Evolutionary conservation across 2,329 filamentous ascomycete genomes (phyloP), one percentile per base, ranked within the genome.

Genomic region (Huntiella bhutanensis): DNA sequence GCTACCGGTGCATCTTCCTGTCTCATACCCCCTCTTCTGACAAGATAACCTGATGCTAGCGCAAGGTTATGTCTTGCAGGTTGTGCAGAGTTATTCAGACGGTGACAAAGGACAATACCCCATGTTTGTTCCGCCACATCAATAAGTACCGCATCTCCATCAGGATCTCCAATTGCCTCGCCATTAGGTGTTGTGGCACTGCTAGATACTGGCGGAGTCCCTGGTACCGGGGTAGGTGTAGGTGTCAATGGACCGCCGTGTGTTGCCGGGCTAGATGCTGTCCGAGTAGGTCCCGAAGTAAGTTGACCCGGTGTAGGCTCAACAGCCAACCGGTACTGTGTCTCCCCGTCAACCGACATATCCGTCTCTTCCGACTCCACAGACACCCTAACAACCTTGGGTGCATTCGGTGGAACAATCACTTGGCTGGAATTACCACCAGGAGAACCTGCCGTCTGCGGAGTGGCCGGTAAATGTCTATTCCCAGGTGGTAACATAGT

Each of bases 41-140:
- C 65, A 3, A 82, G 64, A 55, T 80, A 81, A 4, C 76, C 77
- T 53, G 73, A 78, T 32, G 73, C 67, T 1, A 80, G 66, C 0
- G 75, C 67, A 1, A 72, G 71, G 42, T 67, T 69, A 34, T 71
- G 58, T 38, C 77, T 72, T 4, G 70, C 62, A 12, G 71, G 62
- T 3, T 69, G 69, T 7, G 65, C 61, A 0, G 75, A 71, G 55
- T 73, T 78, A 58, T 71, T 75, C 12, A 80, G 64, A 11, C 75
- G 68, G 56, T 84, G 79, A 1, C 73, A 69, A 37, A 82, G 68
- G 12, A 91, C 65, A 4, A 82, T 71, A 15, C 78, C 82, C 78
- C 80, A 88, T 0, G 74, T 80, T 52, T 83, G 80, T 54, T 91
- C 83, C 1, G 76, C 77, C 2, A 73, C 61, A 55, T 91, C 82